Conservation (phyloP, 2,329 filamentous ascomycete species). For the Dothiorella sarmentorum region DNA sequence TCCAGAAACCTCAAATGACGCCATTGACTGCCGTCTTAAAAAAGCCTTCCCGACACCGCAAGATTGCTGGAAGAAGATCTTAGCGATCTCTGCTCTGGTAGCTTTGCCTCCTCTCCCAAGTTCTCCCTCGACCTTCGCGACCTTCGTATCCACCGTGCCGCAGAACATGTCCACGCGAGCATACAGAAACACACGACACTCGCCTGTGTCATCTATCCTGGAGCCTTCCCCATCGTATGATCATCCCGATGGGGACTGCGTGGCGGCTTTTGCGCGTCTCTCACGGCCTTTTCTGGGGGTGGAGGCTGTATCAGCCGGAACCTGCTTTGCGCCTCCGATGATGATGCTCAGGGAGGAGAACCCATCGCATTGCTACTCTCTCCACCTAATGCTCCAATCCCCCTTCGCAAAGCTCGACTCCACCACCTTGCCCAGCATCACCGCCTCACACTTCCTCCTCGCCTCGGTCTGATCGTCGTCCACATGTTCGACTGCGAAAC, state of each 20-base stretch:
- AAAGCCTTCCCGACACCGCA: not conserved
- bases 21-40: not conserved
- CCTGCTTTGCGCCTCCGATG: not conserved
- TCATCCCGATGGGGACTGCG: not conserved
- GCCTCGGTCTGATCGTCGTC: constrained; percentile 22
- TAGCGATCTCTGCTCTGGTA: constrained; percentile 1
- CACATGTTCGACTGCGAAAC: constrained; percentile 37
- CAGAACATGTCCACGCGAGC: not conserved
- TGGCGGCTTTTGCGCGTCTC: not conserved
- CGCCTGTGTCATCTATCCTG: not conserved
- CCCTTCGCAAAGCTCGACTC: constrained; percentile 61
- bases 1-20: constrained; percentile 10
- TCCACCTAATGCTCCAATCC: constrained; percentile 57
- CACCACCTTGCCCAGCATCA: constrained; percentile 57
- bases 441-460: constrained; percentile 53
- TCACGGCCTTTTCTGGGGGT: not conserved
- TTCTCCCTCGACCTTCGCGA: not conserved
- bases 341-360: not conserved
- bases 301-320: not conserved
- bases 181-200: not conserved
- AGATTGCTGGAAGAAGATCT: not conserved
- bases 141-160: not conserved
- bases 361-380: constrained; percentile 36
- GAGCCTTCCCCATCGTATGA: not conserved
- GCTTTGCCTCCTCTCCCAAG: not conserved